Percentiles rank a stretch among this genome's conserved stretches.
phyloP scores from a whole-genome alignment of 805 yeast genomes.

The Candida cerambycidarum region DNA sequence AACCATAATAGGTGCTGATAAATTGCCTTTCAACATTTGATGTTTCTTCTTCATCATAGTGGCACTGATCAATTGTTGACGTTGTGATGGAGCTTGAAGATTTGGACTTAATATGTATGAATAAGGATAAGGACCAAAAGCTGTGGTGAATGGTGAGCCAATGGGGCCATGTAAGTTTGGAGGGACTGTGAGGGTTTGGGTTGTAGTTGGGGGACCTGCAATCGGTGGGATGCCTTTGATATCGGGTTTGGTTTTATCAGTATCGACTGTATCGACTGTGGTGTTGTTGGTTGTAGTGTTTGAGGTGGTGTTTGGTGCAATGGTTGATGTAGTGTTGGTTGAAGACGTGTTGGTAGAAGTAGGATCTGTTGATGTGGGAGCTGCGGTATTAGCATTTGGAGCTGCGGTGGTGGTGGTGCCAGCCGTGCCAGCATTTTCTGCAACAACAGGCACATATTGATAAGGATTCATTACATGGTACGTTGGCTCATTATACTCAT shows the following conservation, averaged over 20 bases:
- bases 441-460: not conserved
- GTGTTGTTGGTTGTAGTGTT: not conserved
- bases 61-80: constrained; percentile 34
- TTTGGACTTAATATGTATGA: constrained; percentile 9
- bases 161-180: constrained; percentile 7
- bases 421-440: too few species aligned
- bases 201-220: constrained; percentile 10
- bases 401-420: constrained; percentile 1
- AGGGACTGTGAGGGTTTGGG: constrained; percentile 10
- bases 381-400: not conserved
- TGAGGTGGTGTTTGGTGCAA: not conserved
- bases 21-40: constrained; percentile 19
- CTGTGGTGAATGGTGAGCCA: constrained; percentile 4
- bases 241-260: too few species aligned
- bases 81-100: constrained; percentile 17
- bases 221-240: constrained; percentile 8
- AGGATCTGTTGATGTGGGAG: not conserved
- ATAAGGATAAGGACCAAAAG: constrained; percentile 10
- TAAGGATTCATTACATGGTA: constrained; percentile 19
- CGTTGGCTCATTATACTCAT: constrained; percentile 16
- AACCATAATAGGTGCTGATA: not conserved
- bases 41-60: constrained; percentile 34
- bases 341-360: not conserved
- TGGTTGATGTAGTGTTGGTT: not conserved
- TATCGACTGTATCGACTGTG: not conserved